phyloP scores from a whole-genome alignment of 202 grass and related monocot species.

The Musa balbisiana region DNA sequence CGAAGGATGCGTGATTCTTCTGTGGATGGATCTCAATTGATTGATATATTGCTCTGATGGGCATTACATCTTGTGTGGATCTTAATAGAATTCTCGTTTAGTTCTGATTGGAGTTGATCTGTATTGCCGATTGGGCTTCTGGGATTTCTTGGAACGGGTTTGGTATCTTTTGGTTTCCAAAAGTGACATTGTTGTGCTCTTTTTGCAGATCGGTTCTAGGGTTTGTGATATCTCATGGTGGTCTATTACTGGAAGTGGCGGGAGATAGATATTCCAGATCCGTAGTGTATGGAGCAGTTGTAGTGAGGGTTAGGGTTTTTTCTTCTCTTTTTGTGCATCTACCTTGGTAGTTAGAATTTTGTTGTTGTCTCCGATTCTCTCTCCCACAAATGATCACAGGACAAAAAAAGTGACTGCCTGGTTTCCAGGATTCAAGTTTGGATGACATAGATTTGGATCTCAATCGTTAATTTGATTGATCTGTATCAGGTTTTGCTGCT shows the following conservation, averaged over 20 bases:
- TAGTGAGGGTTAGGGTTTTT: neutral
- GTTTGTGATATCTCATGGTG: neutral
- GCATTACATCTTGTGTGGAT: neutral
- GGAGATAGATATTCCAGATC: neutral
- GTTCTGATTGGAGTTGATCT: neutral
- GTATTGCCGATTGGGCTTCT: neutral
- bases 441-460: too few species aligned
- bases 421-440: too few species aligned
- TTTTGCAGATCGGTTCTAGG: constrained; percentile 3
- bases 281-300: too few species aligned
- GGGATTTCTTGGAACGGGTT: neutral
- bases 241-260: neutral
- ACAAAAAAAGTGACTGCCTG: too few species aligned
- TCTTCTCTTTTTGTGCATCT: neutral
- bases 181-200: neutral
- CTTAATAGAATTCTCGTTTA: neutral
- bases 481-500: too few species aligned
- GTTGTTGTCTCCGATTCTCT: too few species aligned
- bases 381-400: too few species aligned
- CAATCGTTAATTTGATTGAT: too few species aligned
- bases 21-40: neutral
- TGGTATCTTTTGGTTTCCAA: neutral
- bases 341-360: too few species aligned
- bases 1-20: neutral
- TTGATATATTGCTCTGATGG: neutral